Evolutionary conservation across 495 filamentous ascomycete species (phyloP).

Genomic region (Lineolata rhizophorae): DNA sequence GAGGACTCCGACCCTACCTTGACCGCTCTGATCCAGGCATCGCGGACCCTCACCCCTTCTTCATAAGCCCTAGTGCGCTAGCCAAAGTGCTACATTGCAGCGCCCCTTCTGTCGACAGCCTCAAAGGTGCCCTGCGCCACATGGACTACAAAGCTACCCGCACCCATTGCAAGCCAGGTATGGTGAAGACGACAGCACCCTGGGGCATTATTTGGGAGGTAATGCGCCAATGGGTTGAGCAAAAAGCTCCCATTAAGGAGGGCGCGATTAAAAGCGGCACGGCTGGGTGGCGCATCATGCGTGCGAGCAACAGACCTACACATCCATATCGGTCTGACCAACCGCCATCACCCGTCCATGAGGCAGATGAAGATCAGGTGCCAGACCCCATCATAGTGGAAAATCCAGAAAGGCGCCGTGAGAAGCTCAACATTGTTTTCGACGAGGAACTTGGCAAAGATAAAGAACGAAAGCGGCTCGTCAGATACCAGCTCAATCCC

Average conservation of each 20-base stretch:
- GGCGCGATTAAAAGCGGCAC: constrained; percentile 40
- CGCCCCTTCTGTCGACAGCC: constrained; percentile 44
- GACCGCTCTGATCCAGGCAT: too few species aligned
- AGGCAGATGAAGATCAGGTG: constrained; percentile 12
- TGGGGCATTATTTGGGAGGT: constrained; percentile 83
- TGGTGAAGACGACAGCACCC: constrained; percentile 73
- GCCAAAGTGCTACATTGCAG: constrained; percentile 52
- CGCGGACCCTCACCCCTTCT: constrained; percentile 64
- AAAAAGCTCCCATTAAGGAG: constrained; percentile 51
- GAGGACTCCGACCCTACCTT: too few species aligned
- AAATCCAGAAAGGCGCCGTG: constrained; percentile 6
- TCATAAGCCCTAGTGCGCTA: constrained; percentile 50
- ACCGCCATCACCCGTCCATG: too few species aligned
- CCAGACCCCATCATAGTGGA: constrained; percentile 6
- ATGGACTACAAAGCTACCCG: constrained; percentile 64
- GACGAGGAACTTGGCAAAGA: constrained; percentile 61
- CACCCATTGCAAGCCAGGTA: constrained; percentile 73
- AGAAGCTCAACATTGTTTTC: constrained; percentile 36
- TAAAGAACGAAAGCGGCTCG: constrained; percentile 33
- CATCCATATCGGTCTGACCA: too few species aligned
- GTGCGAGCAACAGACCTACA: constrained; percentile 3
- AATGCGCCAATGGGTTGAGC: constrained; percentile 75
- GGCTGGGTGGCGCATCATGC: constrained; percentile 47
- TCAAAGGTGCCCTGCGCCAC: constrained; percentile 59
- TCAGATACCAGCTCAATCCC: constrained; percentile 77